Evolutionary conservation across 768 basidiomycete species (phyloP).

Genomic region (Agaricus blazei): DNA sequence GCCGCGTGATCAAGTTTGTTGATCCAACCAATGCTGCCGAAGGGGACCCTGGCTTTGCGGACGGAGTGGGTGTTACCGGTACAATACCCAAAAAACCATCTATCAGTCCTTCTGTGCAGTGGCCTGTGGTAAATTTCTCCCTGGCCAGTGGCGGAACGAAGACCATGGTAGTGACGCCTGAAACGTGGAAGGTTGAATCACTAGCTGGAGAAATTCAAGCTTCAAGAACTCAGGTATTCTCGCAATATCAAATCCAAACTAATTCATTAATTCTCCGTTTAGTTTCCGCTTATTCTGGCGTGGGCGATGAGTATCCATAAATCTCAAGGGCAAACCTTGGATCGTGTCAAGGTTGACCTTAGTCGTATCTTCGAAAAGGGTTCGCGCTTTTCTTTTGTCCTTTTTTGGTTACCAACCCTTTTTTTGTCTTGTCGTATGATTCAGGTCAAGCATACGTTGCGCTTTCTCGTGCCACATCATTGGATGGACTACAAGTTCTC

Average conservation of each 20-base stretch:
- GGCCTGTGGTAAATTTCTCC: conserved; percentile 78
- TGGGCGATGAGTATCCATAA: conserved; percentile 99
- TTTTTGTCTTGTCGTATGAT: conserved; percentile 3
- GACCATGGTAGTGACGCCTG: conserved; percentile 57
- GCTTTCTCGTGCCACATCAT: conserved; percentile 80
- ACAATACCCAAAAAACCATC: conserved; percentile 22
- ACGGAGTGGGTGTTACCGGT: conserved; percentile 21
- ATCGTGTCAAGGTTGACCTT: conserved; percentile 92
- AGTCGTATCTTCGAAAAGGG: conserved; percentile 92
- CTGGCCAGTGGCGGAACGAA: conserved; percentile 52
- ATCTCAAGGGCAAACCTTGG: conserved; percentile 94
- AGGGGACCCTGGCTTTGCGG: conserved; percentile 14
- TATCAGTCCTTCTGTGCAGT: conserved; percentile 18
- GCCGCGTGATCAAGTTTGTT: conserved; percentile 72
- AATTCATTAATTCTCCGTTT: background rate
- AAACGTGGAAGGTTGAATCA: conserved; percentile 82
- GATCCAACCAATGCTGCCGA: conserved; percentile 44
- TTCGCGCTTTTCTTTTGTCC: conserved; percentile 18
- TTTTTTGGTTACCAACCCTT: background rate
- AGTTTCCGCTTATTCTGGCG: conserved; percentile 85
- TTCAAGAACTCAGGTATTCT: conserved; percentile 68
- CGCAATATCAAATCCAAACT: background rate
- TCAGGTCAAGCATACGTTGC: conserved; percentile 89
- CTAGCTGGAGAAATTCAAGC: conserved; percentile 85
- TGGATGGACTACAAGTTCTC: conserved; percentile 82